Base-by-base conservation (phyloP, 169 alveolate genomes). In the Eimeria brunetti region DNA sequence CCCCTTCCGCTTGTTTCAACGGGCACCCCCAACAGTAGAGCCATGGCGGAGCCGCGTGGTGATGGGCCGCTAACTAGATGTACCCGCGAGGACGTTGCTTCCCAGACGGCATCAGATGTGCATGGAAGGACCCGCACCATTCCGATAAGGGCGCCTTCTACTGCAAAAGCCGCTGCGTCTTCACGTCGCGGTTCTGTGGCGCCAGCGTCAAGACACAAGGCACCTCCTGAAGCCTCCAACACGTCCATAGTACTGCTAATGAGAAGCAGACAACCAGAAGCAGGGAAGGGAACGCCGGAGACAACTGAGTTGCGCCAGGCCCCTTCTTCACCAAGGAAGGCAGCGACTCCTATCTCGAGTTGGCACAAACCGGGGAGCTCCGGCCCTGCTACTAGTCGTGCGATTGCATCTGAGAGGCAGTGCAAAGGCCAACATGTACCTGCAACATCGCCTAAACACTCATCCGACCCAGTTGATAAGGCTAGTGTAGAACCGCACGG, bases 131-230 rank as follows among this genome's bases (percentile, higher is more conserved):
- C 6, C 81, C 38, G 75, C 41, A 14, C 64, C n/a, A 49, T 36
- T 62, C 14, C 67, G 16, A 1, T 41, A 44, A 62, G 41, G 92
- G 81, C 33, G 49, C 36, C 51, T 30, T 30, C 71, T 85, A 30
- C 76, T n/a, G 44, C 41, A 33, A 62, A 62, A 71, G 64, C 30
- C 36, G 0, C 92, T 38, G 64, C 53, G 60, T 12, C 44, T 60
- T 44, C 80, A 4, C 92, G 92, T 11, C 92, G 78, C 51, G 64
- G 64, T 51, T 86, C 92, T 14, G 83, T n/a, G 16, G 92, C 18
- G 64, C 78, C 60, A 60, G 44, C 64, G 49, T 38, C 58, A 36
- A 53, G 80, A 36, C 38, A 53, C 8, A 83, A 83, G 58, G 76
- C 24, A 7, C 16, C 90, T 30, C 41, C 73, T 53, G 58, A n/a